phyloP scores from a whole-genome alignment of 2,329 filamentous ascomycete genomes.

The Xylaria sp. region DNA sequence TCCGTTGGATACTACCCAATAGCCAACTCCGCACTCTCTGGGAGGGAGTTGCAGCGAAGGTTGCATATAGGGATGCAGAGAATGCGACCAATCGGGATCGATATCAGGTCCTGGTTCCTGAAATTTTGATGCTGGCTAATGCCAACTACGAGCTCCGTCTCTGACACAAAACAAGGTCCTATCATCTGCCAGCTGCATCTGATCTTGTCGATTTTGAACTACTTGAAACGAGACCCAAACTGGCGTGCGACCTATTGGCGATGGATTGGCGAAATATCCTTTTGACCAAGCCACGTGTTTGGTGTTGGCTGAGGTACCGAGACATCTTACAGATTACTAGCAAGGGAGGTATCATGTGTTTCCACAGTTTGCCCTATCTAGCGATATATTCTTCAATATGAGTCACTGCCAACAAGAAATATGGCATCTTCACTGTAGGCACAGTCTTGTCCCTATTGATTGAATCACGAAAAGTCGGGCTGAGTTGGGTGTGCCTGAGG shows the following conservation, averaged over 20 bases:
- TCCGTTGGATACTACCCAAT: constrained; percentile 15
- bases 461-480: not conserved
- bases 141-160: constrained; percentile 62
- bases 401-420: constrained; percentile 28
- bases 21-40: constrained; percentile 50
- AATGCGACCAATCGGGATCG: constrained; percentile 57
- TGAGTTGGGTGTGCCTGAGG: not conserved
- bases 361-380: not conserved
- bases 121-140: constrained; percentile 56
- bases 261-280: not conserved
- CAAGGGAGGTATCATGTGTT: not conserved
- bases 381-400: constrained; percentile 1
- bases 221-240: constrained; percentile 39
- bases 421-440: constrained; percentile 1
- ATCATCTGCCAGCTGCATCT: constrained; percentile 52
- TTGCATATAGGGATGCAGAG: constrained; percentile 48
- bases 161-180: constrained; percentile 52
- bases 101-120: constrained; percentile 45
- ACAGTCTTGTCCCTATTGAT: not conserved
- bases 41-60: constrained; percentile 49
- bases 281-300: constrained; percentile 26
- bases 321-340: not conserved
- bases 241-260: not conserved
- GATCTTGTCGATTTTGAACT: constrained; percentile 55
- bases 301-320: constrained; percentile 4